These are phyloP conservation scores for Colletotrichum sp. DNA, from an alignment of 2,329 filamentous ascomycete genomes.

Conservation along the genomic window DNA sequence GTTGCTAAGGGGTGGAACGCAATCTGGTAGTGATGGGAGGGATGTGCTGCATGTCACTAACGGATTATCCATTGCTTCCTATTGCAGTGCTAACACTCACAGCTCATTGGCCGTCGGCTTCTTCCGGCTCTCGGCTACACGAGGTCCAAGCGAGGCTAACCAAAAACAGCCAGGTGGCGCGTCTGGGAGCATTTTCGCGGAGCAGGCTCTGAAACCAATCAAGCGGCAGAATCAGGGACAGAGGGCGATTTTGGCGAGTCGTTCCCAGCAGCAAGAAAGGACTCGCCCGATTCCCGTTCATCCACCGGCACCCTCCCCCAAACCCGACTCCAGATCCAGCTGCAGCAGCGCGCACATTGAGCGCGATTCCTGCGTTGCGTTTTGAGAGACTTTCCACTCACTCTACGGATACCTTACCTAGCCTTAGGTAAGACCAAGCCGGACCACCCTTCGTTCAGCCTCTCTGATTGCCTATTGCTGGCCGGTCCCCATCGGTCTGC, in stretches of 20 bases:
- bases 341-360: constrained; percentile 4
- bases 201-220: constrained; percentile 15
- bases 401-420: neutral
- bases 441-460: neutral
- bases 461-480: neutral
- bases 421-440: constrained; percentile 17
- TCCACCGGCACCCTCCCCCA: neutral
- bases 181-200: neutral
- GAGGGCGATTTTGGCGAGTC: neutral
- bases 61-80: neutral
- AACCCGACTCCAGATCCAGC: neutral
- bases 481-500: neutral
- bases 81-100: neutral
- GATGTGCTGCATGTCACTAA: neutral
- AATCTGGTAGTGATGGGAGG: neutral
- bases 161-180: neutral
- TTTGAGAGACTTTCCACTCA: neutral
- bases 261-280: neutral
- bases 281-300: neutral
- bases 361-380: neutral
- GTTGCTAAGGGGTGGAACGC: neutral
- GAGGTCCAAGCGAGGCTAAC: neutral
- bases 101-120: neutral
- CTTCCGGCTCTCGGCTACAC: neutral
- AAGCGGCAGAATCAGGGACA: neutral